Base-by-base conservation (phyloP, 352 stramenopile species). In the Thraustotheca clavata region DNA sequence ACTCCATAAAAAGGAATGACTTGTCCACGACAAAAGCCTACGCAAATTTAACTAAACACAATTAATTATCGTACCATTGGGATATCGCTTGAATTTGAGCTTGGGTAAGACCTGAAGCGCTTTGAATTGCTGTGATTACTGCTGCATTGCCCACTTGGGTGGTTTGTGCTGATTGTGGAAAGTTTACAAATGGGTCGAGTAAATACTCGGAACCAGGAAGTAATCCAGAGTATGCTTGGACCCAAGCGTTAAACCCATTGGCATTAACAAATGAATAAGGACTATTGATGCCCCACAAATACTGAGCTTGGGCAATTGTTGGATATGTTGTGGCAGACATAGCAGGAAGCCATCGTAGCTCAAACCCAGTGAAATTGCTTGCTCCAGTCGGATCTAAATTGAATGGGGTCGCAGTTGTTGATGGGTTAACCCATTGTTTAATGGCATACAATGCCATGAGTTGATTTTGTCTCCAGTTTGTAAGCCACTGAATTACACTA, bases 371-470 rank as follows among this genome's bases (percentile, higher is more conserved):
- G 14, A 47, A 8, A 4, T 26, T 35, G 3, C 29, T 29, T 20
- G 36, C 12, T 6, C 35, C 29, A 16, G 9, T 22, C 9, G 57
- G 57, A 55, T 65, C 38, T 4, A 65, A 20, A 27, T 54, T 43
- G 26, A 65, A 65, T 39, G 38, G 35, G n/a, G 47, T 55, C 35
- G 38, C 1, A 1, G 57, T 31, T n/a, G 46, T 54, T 27, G 20
- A 54, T 22, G 57, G 57, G 38, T 43, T 33, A 33, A 65, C 20
- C 57, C 57, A 65, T 26, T 43, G 35, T 16, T 14, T n/a, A n/a
- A 55, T n/a, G 24, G 47, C 57, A 49, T 57, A 65, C n/a, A 50
- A 32, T 32, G 57, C 52, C 57, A 65, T 65, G 57, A 65, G 57
- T 12, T 65, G 11, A 22, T 65, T 65, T 40, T 39, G 31, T n/a